Base-by-base conservation (phyloP, 805 yeast genomes). In the Myxozyma geophila region DNA sequence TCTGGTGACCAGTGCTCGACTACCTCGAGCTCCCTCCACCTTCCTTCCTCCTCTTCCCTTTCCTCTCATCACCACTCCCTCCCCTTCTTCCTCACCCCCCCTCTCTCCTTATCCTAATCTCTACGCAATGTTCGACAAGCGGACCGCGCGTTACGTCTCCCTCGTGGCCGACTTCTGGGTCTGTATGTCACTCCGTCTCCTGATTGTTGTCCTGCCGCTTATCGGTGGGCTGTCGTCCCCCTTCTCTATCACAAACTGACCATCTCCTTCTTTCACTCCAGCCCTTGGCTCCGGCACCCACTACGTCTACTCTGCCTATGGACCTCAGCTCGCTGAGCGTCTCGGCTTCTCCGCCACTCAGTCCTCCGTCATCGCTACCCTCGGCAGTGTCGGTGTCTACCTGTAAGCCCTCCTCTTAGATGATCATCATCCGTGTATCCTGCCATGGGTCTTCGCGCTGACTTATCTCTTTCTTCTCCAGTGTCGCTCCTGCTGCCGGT, bases 221-320 rank as follows among this genome's bases (percentile, higher is more conserved):
- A 9, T 36, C 28, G n/a, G 44, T 51, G 28, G 17, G 21, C 15
- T 7, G 51, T 47, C 51, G 35, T 33, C 7, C 21, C 7, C 36
- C 36, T 2, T 7, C 47, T 39, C n/a, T 7, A 12, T 47, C 33
- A 19, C 35, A 28, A 7, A 28, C 51, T 48, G 2, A 19, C 7
- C n/a, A 28, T 35, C 52, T 19, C 52, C 7, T 19, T 7, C 19
- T 17, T 19, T 33, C 23, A 1, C 40, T 36, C 6, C 47, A 66
- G 69, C 69, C 21, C 67, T 66, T 17, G 69, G 69, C 33, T 66
- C 82, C 17, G 96, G 96, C 0, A 89, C 95, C 1, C 77, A 88
- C 70, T 89, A 89, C 74, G 77, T 89, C 52, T 89, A 86, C 75
- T 85, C 90, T 8, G 89, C 90, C 0, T 89, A 85, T 73, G 87